Evolutionary conservation across 371 early-diverging fungal genomes (phyloP), one percentile per base, ranked within the genome.

Genomic region (Mortierella sp.): DNA sequence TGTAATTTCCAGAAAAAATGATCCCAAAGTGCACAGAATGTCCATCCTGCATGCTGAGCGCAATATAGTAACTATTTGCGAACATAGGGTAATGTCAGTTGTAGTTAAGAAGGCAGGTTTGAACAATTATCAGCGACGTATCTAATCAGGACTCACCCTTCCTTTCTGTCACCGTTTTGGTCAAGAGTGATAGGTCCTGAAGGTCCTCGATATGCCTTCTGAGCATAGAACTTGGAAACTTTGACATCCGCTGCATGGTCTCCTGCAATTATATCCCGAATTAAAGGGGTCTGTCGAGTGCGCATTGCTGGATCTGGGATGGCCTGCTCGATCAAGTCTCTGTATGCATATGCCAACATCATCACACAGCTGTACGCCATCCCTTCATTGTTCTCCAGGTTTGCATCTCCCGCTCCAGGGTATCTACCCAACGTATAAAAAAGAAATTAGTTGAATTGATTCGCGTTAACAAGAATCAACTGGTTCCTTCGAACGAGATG

Each of bases 311-410:
- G 71, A 45, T 71, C 48, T 10, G 71, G 71, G 21, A 71, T 13
- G 2, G 47, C 45, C 45, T 47, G 13, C n/a, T 38, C 47, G 2
- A 71, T 71, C 13, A 71, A 26, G 47, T 71, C 28, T 28, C 48
- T 73, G 52, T 78, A 78, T 16, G 73, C 63, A 31, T 78, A 34
- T 2, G 78, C 78, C 34, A 78, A 13, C 78, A 78, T 78, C 78
- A 78, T 78, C 38, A 73, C 73, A 48, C 78, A 78, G 14, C 73
- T 73, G 73, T 78, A 78, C 24, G 78, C 78, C 72, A 73, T 31
- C 0, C 38, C 65, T 34, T 78, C 78, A n/a, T 78, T 73, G 52
- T 73, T 78, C 11, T 78, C 38, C 28, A 78, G 47, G n/a, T 31
- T 58, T n/a, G 78, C 42, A 34, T 78, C 65, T 19, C 68, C 73